Evolutionary conservation across 2,329 filamentous ascomycete species (phyloP).

Genomic region (Plectosphaerella sp.): DNA sequence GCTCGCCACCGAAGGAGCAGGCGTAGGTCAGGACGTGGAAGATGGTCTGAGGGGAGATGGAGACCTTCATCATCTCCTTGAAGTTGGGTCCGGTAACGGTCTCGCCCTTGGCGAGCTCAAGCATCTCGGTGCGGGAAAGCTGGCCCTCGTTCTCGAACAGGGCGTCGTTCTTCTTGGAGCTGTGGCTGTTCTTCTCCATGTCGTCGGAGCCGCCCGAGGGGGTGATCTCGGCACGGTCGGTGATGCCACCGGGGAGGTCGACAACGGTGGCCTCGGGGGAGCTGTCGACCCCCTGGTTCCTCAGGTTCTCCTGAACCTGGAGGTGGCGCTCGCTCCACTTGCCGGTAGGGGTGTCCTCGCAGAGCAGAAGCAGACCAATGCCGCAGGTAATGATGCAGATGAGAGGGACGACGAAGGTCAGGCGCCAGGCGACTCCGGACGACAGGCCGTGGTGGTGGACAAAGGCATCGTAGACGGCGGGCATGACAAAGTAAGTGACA

Average conservation of each 20-base stretch:
- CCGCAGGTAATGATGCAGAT: conserved; percentile 66
- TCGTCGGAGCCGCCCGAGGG: conserved; percentile 20
- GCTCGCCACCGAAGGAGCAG: conserved; percentile 60
- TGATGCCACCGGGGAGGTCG: conserved; percentile 44
- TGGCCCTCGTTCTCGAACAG: conserved; percentile 36
- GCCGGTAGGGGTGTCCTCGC: conserved; percentile 78
- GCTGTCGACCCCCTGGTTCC: conserved; percentile 40
- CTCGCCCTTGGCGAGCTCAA: conserved; percentile 51
- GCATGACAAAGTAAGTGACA: conserved; percentile 92
- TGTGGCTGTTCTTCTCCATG: conserved; percentile 27
- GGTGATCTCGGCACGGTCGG: conserved; percentile 26
- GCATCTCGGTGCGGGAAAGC: conserved; percentile 45
- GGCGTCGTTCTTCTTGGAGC: conserved; percentile 27
- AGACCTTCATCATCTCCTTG: conserved; percentile 37
- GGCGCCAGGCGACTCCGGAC: conserved; percentile 71
- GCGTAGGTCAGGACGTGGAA: conserved; percentile 54
- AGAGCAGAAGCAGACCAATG: conserved; percentile 65
- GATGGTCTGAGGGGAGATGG: conserved; percentile 49
- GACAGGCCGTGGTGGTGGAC: conserved; percentile 54
- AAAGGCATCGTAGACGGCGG: conserved; percentile 78
- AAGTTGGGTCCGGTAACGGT: conserved; percentile 52
- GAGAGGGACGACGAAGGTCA: conserved; percentile 80
- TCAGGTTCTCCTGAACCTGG: conserved; percentile 49
- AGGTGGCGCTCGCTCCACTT: conserved; percentile 71
- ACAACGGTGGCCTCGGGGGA: conserved; percentile 38